Percentiles rank a stretch among this genome's conserved stretches.
Evolutionary conservation across 257 asterid species (phyloP).

Genomic region (Avicennia marina): DNA sequence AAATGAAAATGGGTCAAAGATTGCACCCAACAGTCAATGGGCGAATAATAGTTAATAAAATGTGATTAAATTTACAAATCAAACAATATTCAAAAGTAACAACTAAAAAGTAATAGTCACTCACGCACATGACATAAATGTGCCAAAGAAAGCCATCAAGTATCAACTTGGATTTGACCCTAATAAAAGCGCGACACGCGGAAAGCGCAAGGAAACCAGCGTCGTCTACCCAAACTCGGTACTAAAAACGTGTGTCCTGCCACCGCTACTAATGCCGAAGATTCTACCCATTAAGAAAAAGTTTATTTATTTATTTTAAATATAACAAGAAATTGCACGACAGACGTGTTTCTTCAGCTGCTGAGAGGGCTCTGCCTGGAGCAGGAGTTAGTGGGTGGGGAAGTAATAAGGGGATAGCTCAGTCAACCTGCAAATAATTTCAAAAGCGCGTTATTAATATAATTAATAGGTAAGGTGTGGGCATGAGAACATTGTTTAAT

Average conservation of each 20-base stretch:
- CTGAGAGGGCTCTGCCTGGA: background rate
- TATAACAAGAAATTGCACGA: no score
- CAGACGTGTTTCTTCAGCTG: no score
- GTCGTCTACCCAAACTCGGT: background rate
- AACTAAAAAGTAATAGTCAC: background rate
- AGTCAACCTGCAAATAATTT: conserved; percentile 21
- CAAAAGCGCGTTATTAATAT: background rate
- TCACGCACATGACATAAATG: conserved; percentile 17
- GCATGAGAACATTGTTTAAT: no score
- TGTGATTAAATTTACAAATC: no score
- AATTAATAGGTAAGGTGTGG: no score
- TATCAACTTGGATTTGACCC: no score
- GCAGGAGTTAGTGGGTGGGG: background rate
- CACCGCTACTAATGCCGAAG: background rate
- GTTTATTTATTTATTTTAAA: no score
- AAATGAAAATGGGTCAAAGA: no score
- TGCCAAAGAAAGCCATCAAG: background rate
- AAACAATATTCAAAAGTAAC: background rate
- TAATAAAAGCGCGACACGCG: background rate
- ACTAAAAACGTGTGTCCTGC: conserved; percentile 8
- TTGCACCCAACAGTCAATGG: no score
- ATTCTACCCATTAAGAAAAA: background rate
- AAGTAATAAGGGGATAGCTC: conserved; percentile 14
- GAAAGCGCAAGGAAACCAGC: conserved; percentile 19
- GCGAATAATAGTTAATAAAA: background rate